These are phyloP conservation scores for Casuarina glauca DNA, from an alignment of 306 rosid genomes.

Conservation along the genomic window DNA sequence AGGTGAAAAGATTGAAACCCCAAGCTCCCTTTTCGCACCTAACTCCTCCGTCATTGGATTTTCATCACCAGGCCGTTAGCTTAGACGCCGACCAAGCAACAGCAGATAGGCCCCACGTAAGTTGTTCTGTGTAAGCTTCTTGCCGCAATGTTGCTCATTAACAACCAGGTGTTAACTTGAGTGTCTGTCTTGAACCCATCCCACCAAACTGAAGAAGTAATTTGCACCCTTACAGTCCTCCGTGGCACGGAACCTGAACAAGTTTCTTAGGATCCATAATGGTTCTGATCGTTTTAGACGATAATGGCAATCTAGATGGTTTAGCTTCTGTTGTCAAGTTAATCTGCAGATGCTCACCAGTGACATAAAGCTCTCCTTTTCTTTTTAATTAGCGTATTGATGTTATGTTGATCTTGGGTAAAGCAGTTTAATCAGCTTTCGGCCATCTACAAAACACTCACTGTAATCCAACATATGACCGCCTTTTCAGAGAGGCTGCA, in stretches of 20 bases:
- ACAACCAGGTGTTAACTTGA: constrained; percentile 10
- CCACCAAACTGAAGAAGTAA: neutral
- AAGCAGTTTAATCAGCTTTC: constrained; percentile 1
- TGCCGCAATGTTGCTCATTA: constrained; percentile 1
- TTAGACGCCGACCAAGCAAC: constrained; percentile 45
- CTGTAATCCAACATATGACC: constrained; percentile 16
- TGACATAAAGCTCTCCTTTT: neutral
- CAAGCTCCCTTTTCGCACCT: constrained; percentile 39
- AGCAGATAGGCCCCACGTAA: constrained; percentile 26
- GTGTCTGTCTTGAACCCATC: constrained; percentile 3
- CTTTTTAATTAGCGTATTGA: no score
- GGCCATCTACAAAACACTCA: constrained; percentile 6
- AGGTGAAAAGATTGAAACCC: constrained; percentile 22
- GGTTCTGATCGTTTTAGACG: no score
- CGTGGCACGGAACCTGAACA: constrained; percentile 6
- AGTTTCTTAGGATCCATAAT: neutral
- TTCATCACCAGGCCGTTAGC: constrained; percentile 41
- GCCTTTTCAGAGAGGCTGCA: constrained; percentile 10
- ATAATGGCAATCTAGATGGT: no score
- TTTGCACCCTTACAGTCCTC: neutral
- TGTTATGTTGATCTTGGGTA: neutral
- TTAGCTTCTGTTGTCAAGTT: neutral
- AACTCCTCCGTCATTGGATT: constrained; percentile 34
- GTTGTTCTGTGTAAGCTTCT: constrained; percentile 8
- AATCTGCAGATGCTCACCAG: neutral